Conservation (phyloP, 192 early-diverging fungal genomes). For the Powellomyces hirtus region DNA sequence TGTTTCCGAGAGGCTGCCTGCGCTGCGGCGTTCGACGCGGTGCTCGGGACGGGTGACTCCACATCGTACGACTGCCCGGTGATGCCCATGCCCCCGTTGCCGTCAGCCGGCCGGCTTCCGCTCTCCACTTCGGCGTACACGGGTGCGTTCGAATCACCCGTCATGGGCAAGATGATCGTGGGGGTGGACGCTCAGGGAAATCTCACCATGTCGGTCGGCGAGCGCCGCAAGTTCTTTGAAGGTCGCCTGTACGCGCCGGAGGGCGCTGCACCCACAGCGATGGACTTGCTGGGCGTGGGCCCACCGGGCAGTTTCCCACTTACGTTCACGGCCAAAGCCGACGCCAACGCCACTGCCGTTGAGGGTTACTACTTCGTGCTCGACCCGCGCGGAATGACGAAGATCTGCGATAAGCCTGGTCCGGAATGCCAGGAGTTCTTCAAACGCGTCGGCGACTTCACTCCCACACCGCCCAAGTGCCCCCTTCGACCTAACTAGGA, state of each 20-base stretch:
- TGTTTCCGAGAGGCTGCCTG: background rate
- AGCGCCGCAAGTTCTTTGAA: background rate
- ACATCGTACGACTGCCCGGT: background rate
- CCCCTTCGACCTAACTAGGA: no score
- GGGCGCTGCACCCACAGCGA: background rate
- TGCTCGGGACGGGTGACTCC: background rate
- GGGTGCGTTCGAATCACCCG: background rate
- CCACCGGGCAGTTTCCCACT: background rate
- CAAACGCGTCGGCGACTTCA: background rate
- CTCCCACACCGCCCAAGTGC: background rate
- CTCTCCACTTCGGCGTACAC: background rate
- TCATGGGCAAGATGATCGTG: background rate
- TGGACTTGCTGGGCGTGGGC: background rate
- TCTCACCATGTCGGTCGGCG: background rate
- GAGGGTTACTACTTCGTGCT: background rate
- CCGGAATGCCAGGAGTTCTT: background rate
- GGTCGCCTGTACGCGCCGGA: background rate
- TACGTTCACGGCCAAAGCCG: background rate
- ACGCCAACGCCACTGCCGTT: background rate
- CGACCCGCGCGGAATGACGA: background rate
- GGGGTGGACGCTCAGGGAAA: background rate
- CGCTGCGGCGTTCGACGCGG: background rate
- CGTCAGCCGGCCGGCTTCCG: background rate
- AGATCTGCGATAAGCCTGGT: background rate
- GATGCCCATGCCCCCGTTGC: background rate